Conservation (phyloP, 2,329 filamentous ascomycete species). For the Aspergillus versicolor region DNA sequence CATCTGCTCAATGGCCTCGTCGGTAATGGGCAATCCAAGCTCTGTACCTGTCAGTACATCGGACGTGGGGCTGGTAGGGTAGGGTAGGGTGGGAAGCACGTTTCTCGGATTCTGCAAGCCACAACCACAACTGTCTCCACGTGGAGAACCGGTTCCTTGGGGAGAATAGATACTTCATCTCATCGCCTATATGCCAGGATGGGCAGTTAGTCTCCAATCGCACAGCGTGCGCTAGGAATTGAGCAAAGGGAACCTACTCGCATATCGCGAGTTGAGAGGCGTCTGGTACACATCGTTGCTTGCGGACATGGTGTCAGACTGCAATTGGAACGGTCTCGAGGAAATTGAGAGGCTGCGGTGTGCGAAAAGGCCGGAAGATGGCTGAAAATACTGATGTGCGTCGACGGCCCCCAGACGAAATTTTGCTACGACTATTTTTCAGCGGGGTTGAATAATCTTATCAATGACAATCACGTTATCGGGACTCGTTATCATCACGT, state of each 20-base stretch:
- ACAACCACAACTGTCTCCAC: conserved; percentile 84
- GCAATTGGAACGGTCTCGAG: conserved; percentile 19
- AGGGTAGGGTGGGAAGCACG: conserved; percentile 23
- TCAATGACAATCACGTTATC: conserved; percentile 41
- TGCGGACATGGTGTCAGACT: conserved; percentile 34
- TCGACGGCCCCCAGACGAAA: conserved; percentile 20
- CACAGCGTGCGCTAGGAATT: not conserved
- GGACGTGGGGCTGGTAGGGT: conserved; percentile 4
- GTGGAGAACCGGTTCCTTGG: conserved; percentile 71
- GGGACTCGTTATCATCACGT: conserved; percentile 25
- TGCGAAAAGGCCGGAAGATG: conserved; percentile 8
- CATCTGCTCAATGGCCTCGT: conserved; percentile 76
- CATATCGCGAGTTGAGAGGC: conserved; percentile 70
- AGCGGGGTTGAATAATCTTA: conserved; percentile 34
- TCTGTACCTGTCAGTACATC: conserved; percentile 46
- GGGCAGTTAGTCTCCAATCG: conserved; percentile 15
- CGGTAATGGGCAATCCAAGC: conserved; percentile 71
- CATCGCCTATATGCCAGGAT: conserved; percentile 41
- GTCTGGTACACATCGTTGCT: conserved; percentile 63
- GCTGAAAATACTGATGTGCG: conserved; percentile 19
- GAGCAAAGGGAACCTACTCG: conserved; percentile 48
- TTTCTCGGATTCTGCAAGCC: conserved; percentile 77
- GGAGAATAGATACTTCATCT: conserved; percentile 80
- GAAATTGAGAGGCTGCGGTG: conserved; percentile 22
- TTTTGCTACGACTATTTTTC: conserved; percentile 27